Conservation (phyloP, 495 filamentous ascomycete genomes). For the Penicillium salamii region DNA sequence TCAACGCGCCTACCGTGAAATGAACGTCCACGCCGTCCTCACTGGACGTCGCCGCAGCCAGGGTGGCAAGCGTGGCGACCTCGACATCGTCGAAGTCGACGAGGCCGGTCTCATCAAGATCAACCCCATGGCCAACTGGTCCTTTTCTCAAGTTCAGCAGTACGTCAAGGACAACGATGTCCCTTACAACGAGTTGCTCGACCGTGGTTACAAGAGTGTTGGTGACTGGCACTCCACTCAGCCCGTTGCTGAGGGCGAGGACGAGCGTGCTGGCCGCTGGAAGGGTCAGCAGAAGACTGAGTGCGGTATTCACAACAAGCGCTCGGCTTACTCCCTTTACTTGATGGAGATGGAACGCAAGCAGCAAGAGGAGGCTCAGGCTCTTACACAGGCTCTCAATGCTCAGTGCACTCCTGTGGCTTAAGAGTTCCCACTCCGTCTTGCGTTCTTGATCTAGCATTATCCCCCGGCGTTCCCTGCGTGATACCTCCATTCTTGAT, state of each 20-base stretch:
- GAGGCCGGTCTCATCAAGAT: slow-evolving; percentile 93
- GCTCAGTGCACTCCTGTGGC: slow-evolving; percentile 29
- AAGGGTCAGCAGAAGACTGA: slow-evolving; percentile 93
- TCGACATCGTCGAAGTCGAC: slow-evolving; percentile 88
- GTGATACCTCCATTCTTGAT: slow-evolving; percentile 18
- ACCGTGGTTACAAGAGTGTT: slow-evolving; percentile 92
- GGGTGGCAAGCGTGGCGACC: slow-evolving; percentile 85
- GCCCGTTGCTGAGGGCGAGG: slow-evolving; percentile 85
- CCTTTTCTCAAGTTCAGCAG: slow-evolving; percentile 80
- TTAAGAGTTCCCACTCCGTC: slow-evolving; percentile 1
- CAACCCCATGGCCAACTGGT: slow-evolving; percentile 98
- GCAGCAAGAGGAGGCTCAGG: slow-evolving; percentile 62
- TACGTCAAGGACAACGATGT: slow-evolving; percentile 85
- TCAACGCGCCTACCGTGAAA: slow-evolving; percentile 83
- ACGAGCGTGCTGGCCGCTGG: slow-evolving; percentile 96
- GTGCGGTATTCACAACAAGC: slow-evolving; percentile 97
- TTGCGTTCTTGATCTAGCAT: slow-evolving; percentile 12
- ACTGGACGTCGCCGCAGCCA: slow-evolving; percentile 93
- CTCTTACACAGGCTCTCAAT: slow-evolving; percentile 44
- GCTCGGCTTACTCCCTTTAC: slow-evolving; percentile 85
- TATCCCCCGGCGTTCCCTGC: slow-evolving; percentile 19
- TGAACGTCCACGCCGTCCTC: slow-evolving; percentile 86
- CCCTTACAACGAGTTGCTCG: slow-evolving; percentile 88
- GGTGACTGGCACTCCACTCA: slow-evolving; percentile 97
- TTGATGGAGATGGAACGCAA: slow-evolving; percentile 71